Evolutionary conservation across 768 basidiomycete species (phyloP).

Genomic region (Porphyrellus cyaneotinctus): DNA sequence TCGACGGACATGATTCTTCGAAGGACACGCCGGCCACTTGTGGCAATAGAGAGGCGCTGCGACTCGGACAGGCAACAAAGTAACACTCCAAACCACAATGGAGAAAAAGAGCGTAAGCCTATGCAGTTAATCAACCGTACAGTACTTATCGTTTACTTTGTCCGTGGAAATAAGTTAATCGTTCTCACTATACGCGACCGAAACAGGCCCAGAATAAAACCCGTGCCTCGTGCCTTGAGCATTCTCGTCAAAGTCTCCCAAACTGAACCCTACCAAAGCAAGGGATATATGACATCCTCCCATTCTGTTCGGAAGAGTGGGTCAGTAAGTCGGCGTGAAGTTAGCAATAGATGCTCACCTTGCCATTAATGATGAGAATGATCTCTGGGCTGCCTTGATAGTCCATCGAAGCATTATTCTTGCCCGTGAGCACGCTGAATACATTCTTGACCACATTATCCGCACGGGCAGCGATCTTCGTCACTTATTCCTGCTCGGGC

Average conservation of each 20-base stretch:
- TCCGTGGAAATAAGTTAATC: slow-evolving; percentile 18
- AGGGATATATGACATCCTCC: slow-evolving; percentile 37
- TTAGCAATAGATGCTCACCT: slow-evolving; percentile 33
- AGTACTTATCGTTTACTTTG: neutral
- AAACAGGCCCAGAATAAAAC: slow-evolving; percentile 21
- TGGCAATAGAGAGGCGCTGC: slow-evolving; percentile 16
- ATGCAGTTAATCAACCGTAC: neutral
- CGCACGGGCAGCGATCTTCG: slow-evolving; percentile 45
- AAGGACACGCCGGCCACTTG: slow-evolving; percentile 32
- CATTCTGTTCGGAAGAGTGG: slow-evolving; percentile 28
- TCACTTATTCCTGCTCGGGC: slow-evolving; percentile 57
- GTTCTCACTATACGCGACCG: slow-evolving; percentile 22
- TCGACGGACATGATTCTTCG: slow-evolving; percentile 61
- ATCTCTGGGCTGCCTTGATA: slow-evolving; percentile 51
- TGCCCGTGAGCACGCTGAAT: slow-evolving; percentile 39
- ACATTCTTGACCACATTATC: slow-evolving; percentile 49
- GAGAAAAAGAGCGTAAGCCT: neutral
- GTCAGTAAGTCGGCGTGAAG: slow-evolving; percentile 1
- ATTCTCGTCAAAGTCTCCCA: slow-evolving; percentile 41
- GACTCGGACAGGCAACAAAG: slow-evolving; percentile 13
- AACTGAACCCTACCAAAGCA: slow-evolving; percentile 41
- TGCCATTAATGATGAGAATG: slow-evolving; percentile 53
- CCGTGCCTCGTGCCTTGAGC: slow-evolving; percentile 39
- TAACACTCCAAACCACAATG: neutral
- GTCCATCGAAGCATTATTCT: slow-evolving; percentile 26